These are phyloP conservation scores for Oryza coarctata DNA, from an alignment of 176 grass and related monocot species.

Conservation along the genomic window DNA sequence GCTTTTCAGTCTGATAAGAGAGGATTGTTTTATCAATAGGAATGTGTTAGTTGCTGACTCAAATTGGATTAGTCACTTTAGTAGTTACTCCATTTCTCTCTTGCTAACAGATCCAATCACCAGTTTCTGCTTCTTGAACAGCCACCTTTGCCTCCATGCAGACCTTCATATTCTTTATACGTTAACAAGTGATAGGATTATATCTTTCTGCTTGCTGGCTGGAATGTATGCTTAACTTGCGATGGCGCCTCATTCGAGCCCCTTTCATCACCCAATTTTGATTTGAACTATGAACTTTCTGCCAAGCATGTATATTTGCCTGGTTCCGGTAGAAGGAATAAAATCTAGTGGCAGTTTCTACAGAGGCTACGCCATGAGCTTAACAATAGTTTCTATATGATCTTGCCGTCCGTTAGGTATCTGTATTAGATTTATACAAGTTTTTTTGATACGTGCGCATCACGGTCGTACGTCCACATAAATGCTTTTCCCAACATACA, in stretches of 20 bases:
- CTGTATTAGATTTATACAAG: no score
- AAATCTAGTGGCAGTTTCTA: no score
- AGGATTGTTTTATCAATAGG: not conserved
- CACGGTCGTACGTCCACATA: no score
- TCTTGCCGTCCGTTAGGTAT: no score
- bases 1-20: constrained; percentile 8
- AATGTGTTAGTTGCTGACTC: constrained; percentile 12
- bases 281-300: not conserved
- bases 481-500: no score
- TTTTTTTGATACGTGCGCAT: no score
- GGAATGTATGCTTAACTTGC: not conserved
- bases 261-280: not conserved
- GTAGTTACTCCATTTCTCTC: not conserved
- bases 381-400: no score
- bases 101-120: not conserved
- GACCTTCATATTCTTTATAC: not conserved
- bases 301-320: no score
- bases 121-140: not conserved
- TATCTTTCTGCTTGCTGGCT: not conserved
- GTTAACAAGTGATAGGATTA: not conserved
- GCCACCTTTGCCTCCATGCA: not conserved
- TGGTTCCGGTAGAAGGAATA: no score
- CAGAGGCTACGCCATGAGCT: no score
- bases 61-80: not conserved
- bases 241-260: not conserved